Conservation (phyloP, 1,284 basidiomycete genomes). For the Schizophyllum amplum region DNA sequence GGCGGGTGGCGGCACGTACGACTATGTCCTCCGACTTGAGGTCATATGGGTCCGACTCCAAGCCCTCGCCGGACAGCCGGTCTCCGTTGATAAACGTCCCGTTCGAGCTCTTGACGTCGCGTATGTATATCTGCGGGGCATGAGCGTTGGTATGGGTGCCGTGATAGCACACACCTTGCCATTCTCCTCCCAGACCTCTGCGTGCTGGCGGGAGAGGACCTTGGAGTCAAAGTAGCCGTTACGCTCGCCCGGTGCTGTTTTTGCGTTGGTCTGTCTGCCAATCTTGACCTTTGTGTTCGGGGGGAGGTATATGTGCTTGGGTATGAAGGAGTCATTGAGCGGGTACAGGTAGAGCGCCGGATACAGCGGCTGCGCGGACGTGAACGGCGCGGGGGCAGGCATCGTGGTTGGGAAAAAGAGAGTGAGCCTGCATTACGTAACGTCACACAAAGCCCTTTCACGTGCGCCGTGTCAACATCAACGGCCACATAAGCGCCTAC, state of each 20-base stretch:
- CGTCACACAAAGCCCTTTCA: neutral
- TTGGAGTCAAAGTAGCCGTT: constrained; percentile 99
- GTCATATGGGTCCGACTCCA: constrained; percentile 91
- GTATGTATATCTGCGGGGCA: constrained; percentile 82
- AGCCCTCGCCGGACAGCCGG: constrained; percentile 82
- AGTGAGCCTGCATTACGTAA: neutral
- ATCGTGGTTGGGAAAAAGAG: neutral
- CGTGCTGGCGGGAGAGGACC: constrained; percentile 92
- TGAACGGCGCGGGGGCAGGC: neutral
- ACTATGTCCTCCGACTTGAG: constrained; percentile 89
- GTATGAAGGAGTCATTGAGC: constrained; percentile 92
- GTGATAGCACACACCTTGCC: constrained; percentile 55
- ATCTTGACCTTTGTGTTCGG: constrained; percentile 81
- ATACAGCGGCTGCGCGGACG: neutral
- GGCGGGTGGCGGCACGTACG: constrained; percentile 20
- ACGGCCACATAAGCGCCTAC: neutral
- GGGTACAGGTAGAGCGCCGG: constrained; percentile 85
- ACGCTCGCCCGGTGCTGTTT: constrained; percentile 89
- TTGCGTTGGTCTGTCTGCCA: constrained; percentile 95
- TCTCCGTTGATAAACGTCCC: constrained; percentile 98
- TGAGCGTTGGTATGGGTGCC: constrained; percentile 1
- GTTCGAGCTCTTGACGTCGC: constrained; percentile 97
- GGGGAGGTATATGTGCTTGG: constrained; percentile 89
- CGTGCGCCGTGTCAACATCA: neutral
- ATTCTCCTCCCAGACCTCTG: constrained; percentile 94